These are phyloP conservation scores for Malus hybrid DNA, from an alignment of 331 rosid genomes.

Conservation along the genomic window DNA sequence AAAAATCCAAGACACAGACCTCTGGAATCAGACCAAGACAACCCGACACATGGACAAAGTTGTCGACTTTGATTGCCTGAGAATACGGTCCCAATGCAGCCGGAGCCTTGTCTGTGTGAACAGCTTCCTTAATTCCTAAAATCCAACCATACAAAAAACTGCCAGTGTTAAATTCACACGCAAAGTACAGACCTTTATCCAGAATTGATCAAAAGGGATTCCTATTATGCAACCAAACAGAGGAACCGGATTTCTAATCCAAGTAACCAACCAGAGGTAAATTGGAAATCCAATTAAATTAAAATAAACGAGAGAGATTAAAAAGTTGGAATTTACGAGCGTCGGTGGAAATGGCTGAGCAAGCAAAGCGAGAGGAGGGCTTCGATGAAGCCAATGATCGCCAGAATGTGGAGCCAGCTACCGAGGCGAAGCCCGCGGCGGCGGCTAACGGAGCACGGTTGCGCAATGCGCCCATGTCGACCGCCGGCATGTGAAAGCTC, in stretches of 20 bases:
- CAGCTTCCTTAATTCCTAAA: constrained; percentile 57
- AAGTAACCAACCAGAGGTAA: background rate
- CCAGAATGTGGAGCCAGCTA: no score
- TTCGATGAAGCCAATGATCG: no score
- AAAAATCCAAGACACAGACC: constrained; percentile 26
- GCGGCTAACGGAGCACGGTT: no score
- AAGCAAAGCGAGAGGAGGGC: no score
- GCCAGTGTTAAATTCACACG: background rate
- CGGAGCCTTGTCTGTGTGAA: constrained; percentile 66
- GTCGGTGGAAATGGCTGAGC: no score
- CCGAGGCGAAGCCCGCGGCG: no score
- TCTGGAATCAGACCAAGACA: constrained; percentile 76
- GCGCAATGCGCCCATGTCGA: no score
- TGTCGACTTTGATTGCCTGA: constrained; percentile 72
- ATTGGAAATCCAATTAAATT: no score
- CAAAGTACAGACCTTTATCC: background rate
- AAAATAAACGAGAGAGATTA: no score
- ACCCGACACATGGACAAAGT: constrained; percentile 67
- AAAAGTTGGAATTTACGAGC: no score
- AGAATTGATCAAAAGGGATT: background rate
- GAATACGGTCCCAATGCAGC: constrained; percentile 88
- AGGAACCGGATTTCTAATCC: background rate
- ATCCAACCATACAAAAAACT: background rate
- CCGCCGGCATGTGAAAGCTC: constrained; percentile 46
- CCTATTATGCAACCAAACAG: background rate